Conservation (phyloP, 805 yeast genomes). For the Saccharomycopsis sp. region DNA sequence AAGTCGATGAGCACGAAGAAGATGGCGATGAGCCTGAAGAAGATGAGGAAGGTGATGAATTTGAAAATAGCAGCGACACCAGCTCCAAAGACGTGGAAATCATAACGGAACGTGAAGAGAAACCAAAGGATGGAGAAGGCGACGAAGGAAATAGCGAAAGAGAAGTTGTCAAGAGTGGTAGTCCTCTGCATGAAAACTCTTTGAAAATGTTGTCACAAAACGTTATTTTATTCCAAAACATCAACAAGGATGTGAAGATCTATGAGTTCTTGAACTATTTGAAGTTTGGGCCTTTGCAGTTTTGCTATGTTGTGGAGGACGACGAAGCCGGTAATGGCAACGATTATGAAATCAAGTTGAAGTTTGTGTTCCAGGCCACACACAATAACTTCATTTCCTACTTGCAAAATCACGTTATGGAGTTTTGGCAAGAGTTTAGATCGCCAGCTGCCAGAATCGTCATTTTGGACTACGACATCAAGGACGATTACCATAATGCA, state of each 20-base stretch:
- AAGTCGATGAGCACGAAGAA: not conserved
- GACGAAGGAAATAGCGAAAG: not conserved
- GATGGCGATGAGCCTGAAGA: slow-evolving; percentile 3
- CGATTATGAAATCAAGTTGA: slow-evolving; percentile 15
- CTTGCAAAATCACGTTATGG: slow-evolving; percentile 16
- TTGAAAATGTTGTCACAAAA: slow-evolving; percentile 11
- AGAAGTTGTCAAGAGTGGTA: not conserved
- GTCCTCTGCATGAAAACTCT: too few relatives aligned
- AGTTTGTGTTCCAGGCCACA: slow-evolving; percentile 18
- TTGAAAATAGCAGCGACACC: too few relatives aligned
- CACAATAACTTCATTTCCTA: slow-evolving; percentile 17
- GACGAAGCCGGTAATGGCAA: not conserved
- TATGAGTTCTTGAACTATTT: slow-evolving; percentile 18
- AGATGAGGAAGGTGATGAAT: too few relatives aligned
- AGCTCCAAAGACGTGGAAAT: too few relatives aligned
- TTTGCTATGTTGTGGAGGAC: slow-evolving; percentile 7
- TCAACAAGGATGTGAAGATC: slow-evolving; percentile 9
- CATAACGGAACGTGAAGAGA: not conserved
- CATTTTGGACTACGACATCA: slow-evolving; percentile 10
- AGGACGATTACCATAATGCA: slow-evolving; percentile 10
- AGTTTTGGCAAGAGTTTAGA: slow-evolving; percentile 17
- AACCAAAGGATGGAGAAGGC: not conserved
- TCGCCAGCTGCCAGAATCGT: slow-evolving; percentile 16
- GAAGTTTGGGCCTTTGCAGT: slow-evolving; percentile 21
- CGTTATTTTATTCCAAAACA: slow-evolving; percentile 13